A percentile compares a stretch with the other conserved stretches of the same genome.
Evolutionary conservation across 139 green algal genomes (phyloP).

Genomic region (Haematococcus lacustris): DNA sequence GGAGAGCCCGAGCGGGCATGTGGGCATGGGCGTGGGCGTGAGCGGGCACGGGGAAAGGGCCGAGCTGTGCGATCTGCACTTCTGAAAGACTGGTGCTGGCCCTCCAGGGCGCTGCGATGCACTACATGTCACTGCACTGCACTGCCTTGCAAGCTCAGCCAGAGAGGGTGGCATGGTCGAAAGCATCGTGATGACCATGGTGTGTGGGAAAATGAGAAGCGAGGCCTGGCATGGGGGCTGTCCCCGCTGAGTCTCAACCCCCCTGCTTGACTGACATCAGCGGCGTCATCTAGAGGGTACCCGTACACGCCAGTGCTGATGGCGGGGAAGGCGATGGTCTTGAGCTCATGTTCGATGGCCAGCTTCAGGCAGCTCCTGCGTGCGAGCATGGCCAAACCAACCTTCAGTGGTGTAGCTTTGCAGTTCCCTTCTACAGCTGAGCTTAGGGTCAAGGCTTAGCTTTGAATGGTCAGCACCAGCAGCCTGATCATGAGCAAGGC

Average conservation of each 20-base stretch:
- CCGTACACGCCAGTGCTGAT: slow-evolving; percentile 83
- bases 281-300: slow-evolving; percentile 65
- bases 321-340: slow-evolving; percentile 74
- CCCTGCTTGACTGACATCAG: slow-evolving; percentile 37
- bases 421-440: too few relatives aligned
- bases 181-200: background rate
- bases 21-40: background rate
- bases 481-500: too few relatives aligned
- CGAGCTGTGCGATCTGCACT: too few relatives aligned
- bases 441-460: too few relatives aligned
- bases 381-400: background rate
- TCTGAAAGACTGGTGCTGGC: background rate
- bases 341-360: slow-evolving; percentile 45
- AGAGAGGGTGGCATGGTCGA: too few relatives aligned
- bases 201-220: background rate
- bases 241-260: background rate
- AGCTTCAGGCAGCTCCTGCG: slow-evolving; percentile 27
- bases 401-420: too few relatives aligned
- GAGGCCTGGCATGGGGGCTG: background rate
- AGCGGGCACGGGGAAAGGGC: too few relatives aligned
- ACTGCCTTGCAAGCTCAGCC: background rate
- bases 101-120: background rate
- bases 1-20: background rate
- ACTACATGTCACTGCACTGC: background rate
- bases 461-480: too few relatives aligned